A percentile compares a stretch with the other conserved stretches of the same genome.
These are phyloP conservation scores for Suillus subaureus DNA, from an alignment of 768 basidiomycete species.

Conservation along the genomic window DNA sequence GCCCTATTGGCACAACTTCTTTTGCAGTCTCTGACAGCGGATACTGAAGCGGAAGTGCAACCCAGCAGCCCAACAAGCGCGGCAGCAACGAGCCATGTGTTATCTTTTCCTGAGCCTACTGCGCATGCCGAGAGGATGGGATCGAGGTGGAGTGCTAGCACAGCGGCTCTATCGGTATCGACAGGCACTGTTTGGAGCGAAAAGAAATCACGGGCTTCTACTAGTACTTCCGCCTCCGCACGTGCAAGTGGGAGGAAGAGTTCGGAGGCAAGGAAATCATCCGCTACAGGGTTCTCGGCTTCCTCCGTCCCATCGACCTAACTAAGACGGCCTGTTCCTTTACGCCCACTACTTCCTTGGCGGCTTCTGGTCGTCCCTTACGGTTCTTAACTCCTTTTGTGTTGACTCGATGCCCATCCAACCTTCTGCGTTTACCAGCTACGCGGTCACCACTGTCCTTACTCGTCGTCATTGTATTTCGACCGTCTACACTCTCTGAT, in stretches of 20 bases:
- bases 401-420: background rate
- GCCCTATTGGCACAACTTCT: slow-evolving; percentile 32
- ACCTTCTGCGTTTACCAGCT: background rate
- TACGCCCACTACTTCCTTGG: background rate
- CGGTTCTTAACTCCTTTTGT: background rate
- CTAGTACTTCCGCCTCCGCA: background rate
- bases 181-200: background rate
- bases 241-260: background rate
- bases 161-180: slow-evolving; percentile 27
- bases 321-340: background rate
- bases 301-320: background rate
- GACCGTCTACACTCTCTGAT: background rate
- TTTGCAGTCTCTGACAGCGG: slow-evolving; percentile 29
- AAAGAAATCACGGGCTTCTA: background rate
- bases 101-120: slow-evolving; percentile 17
- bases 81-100: slow-evolving; percentile 9
- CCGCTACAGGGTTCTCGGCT: background rate
- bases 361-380: background rate
- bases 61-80: background rate
- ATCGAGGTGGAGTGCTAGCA: slow-evolving; percentile 36
- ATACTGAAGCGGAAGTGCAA: slow-evolving; percentile 5
- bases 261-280: background rate
- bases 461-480: slow-evolving; percentile 4
- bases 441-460: slow-evolving; percentile 4
- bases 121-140: slow-evolving; percentile 20